These are phyloP conservation scores for Gilbertella persicaria DNA, from an alignment of 371 early-diverging fungal genomes.

Conservation along the genomic window DNA sequence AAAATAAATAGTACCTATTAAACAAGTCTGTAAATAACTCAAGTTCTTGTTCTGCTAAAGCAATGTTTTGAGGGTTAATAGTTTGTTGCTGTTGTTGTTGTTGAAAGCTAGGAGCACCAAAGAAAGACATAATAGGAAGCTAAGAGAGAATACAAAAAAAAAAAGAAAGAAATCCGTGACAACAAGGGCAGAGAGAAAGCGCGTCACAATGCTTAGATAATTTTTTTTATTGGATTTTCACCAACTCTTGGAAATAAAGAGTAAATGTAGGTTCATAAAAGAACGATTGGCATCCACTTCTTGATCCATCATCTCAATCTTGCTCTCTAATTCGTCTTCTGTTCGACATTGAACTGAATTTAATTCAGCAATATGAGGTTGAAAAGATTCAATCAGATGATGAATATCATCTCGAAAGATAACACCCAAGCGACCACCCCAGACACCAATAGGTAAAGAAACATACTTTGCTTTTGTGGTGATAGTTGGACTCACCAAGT, in stretches of 20 bases:
- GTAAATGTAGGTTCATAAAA: constrained; percentile 45
- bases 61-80: constrained; percentile 74
- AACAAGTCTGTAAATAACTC: constrained; percentile 85
- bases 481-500: constrained; percentile 21
- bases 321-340: constrained; percentile 26
- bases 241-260: constrained; percentile 29
- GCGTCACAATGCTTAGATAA: too few relatives aligned
- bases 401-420: constrained; percentile 46
- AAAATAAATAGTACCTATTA: constrained; percentile 60
- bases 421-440: constrained; percentile 49
- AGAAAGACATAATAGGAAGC: not conserved
- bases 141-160: too few relatives aligned
- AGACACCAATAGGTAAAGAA: constrained; percentile 45
- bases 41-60: constrained; percentile 83
- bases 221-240: too few relatives aligned
- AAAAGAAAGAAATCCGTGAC: too few relatives aligned
- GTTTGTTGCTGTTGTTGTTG: constrained; percentile 47
- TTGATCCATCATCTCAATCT: constrained; percentile 33
- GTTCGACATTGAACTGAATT: constrained; percentile 15
- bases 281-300: constrained; percentile 38
- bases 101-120: not conserved
- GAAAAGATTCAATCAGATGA: constrained; percentile 26
- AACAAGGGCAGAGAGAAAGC: too few relatives aligned
- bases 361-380: constrained; percentile 10
- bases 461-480: constrained; percentile 31